phyloP scores from a whole-genome alignment of 176 grass and related monocot species.

The Aegilops tauschii region DNA sequence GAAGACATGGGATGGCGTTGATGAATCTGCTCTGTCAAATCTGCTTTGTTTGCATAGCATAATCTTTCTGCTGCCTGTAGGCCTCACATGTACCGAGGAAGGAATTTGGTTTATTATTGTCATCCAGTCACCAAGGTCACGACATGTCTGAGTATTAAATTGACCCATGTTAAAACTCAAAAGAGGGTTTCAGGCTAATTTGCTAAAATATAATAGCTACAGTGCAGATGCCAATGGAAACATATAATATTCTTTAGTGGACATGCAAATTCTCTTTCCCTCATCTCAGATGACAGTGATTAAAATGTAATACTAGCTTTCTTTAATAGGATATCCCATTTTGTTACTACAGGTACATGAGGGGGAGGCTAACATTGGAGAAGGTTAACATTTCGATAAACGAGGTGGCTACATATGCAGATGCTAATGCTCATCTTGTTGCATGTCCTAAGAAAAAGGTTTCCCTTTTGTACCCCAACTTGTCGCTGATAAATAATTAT shows the following conservation, averaged over 20 bases:
- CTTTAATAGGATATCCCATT: conserved; percentile 5
- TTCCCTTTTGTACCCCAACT: conserved; percentile 14
- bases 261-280: neutral
- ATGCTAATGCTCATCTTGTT: conserved; percentile 78
- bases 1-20: neutral
- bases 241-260: neutral
- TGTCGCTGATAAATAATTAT: neutral
- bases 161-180: neutral
- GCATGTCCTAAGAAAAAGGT: conserved; percentile 84
- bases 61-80: neutral
- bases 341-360: conserved; percentile 72
- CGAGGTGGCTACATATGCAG: conserved; percentile 80
- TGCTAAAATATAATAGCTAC: neutral
- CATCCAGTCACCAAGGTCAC: neutral
- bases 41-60: conserved; percentile 14
- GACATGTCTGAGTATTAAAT: neutral
- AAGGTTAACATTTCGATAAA: conserved; percentile 96
- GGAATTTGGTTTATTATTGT: conserved; percentile 3
- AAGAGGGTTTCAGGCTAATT: neutral
- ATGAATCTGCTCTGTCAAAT: neutral
- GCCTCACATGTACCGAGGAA: neutral
- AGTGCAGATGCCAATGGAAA: neutral
- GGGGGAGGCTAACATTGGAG: conserved; percentile 81
- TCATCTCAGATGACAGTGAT: neutral
- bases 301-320: neutral